Evolutionary conservation across 2,329 filamentous ascomycete species (phyloP).

Genomic region (Cytospora leucostoma): DNA sequence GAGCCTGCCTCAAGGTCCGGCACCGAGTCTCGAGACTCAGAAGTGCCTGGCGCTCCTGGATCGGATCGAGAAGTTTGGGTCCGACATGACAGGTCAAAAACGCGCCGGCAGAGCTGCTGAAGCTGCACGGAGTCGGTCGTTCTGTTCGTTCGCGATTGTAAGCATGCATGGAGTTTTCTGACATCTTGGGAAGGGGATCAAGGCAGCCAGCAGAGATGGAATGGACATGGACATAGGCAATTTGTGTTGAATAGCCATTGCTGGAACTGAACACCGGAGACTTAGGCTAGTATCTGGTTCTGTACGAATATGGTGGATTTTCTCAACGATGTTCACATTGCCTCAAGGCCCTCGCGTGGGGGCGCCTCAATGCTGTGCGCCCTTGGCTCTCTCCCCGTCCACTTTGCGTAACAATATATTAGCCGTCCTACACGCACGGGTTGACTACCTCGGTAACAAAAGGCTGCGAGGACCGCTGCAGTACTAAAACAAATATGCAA

Average conservation of each 20-base stretch:
- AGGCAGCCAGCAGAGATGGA: not conserved
- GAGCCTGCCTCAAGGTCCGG: not conserved
- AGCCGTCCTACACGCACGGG: not conserved
- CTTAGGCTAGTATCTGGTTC: not conserved
- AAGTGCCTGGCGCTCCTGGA: not conserved
- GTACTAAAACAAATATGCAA: not conserved
- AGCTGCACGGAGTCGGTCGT: not conserved
- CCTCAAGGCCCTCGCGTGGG: not conserved
- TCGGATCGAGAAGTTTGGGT: not conserved
- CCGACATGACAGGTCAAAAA: not conserved
- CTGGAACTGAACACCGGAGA: not conserved
- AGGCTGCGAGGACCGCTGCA: not conserved
- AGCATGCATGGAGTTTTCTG: not conserved
- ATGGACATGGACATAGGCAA: not conserved
- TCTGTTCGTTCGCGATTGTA: not conserved
- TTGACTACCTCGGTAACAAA: not conserved
- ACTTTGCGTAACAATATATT: not conserved
- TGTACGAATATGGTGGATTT: not conserved
- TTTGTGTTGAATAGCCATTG: not conserved
- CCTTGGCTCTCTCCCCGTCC: not conserved
- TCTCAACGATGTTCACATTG: not conserved
- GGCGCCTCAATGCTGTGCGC: not conserved
- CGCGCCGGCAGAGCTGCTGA: not conserved
- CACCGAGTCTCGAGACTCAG: not conserved
- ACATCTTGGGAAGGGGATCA: not conserved